A percentile compares a stretch with the other conserved stretches of the same genome.
Evolutionary conservation across 345 rosid species (phyloP).

Genomic region (Melastoma malabathricum): DNA sequence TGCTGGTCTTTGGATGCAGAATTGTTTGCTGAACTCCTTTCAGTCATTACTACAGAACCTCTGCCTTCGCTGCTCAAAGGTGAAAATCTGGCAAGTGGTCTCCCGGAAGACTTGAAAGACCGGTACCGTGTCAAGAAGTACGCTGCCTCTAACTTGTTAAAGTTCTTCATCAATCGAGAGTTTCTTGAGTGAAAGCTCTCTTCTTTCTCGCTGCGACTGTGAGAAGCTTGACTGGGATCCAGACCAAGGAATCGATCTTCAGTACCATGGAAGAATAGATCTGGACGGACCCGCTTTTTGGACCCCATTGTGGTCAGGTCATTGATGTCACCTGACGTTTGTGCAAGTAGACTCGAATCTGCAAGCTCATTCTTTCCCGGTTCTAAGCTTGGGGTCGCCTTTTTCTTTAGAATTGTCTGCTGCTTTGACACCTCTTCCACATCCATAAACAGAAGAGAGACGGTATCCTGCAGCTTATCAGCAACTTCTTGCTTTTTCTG

Average conservation of each 20-base stretch:
- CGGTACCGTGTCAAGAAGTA: conserved; percentile 70
- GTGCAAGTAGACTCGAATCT: conserved; percentile 26
- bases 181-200: conserved; percentile 46
- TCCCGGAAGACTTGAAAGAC: conserved; percentile 40
- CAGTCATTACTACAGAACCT: conserved; percentile 55
- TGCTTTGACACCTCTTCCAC: conserved; percentile 66
- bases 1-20: conserved; percentile 31
- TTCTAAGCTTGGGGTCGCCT: conserved; percentile 25
- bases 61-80: conserved; percentile 62
- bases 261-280: conserved; percentile 14
- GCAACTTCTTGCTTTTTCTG: conserved; percentile 70
- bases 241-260: conserved; percentile 41
- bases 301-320: conserved; percentile 46
- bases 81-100: conserved; percentile 32
- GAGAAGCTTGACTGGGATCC: conserved; percentile 23
- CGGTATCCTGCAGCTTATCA: conserved; percentile 48
- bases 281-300: conserved; percentile 57
- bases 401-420: conserved; percentile 41
- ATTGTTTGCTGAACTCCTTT: conserved; percentile 66
- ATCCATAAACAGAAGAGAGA: conserved; percentile 63
- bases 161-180: conserved; percentile 73
- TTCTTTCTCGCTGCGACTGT: conserved; percentile 27
- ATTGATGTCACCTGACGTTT: conserved; percentile 24
- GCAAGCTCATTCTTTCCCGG: conserved; percentile 30
- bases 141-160: conserved; percentile 78